Evolutionary conservation across 345 rosid species (phyloP), one percentile per base, ranked within the genome.

Genomic region (Carallia brachiata): DNA sequence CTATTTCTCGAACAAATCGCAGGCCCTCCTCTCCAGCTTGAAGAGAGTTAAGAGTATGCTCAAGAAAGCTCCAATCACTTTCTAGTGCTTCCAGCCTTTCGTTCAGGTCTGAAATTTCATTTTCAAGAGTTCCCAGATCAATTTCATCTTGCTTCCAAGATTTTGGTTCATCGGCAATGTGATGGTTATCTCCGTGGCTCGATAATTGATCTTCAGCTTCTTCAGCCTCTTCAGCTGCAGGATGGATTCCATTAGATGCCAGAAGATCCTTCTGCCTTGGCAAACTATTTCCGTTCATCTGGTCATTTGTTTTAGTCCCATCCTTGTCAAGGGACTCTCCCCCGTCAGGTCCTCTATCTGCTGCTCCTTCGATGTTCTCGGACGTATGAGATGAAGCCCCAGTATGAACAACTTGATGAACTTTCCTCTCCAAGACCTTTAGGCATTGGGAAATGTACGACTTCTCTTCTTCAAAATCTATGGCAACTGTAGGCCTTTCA

Each of bases 41-140:
- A 73, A 84, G 81, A 63, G 73, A 74, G 77, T 81, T 79, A 65
- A 80, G 53, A 54, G 81, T 65, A 66, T 69, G 84, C 65, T 80
- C 79, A 17, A 84, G 71, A 64, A 84, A 70, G 60, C 59, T 68
- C 77, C 77, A 63, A 57, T 88, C 84, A 62, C 70, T 47, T 76
- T 86, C 84, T 17, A 84, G 89, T 59, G 87, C 65, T 71, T 84
- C 89, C 71, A 86, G 65, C 71, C 89, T 78, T 62, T 76, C 83
- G 76, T 80, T 80, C 34, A 85, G 81, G 72, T 79, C 71, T 70
- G 77, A 63, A 68, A 82, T 72, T 80, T 86, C 87, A 58, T 74
- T 82, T 78, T 71, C 74, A 32, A 81, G 76, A 62, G 75, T 66
- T 10, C 61, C 74, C 66, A 79, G 44, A 64, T 76, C 78, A 56